Evolutionary conservation across 2,329 filamentous ascomycete species (phyloP).

Genomic region (Penicillium sp.): DNA sequence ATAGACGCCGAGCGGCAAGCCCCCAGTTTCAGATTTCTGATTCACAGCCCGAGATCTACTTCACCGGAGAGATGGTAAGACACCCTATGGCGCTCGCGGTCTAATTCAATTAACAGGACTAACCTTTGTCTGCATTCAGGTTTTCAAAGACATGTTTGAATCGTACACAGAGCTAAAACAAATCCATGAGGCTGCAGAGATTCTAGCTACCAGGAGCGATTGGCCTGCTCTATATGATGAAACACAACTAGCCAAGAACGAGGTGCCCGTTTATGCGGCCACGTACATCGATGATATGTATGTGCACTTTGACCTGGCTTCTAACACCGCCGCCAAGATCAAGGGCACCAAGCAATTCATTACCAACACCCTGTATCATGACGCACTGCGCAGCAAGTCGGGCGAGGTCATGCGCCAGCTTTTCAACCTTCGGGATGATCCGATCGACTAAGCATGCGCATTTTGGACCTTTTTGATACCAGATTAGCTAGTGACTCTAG

Average conservation of each 20-base stretch:
- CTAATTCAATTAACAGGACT: not conserved
- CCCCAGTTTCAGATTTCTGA: conserved; percentile 53
- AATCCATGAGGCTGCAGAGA: conserved; percentile 69
- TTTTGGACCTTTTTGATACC: not conserved
- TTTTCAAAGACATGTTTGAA: conserved; percentile 83
- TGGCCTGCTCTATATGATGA: conserved; percentile 81
- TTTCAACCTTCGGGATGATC: conserved; percentile 75
- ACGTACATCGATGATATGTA: conserved; percentile 91
- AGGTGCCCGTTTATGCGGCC: conserved; percentile 84
- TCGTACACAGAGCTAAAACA: conserved; percentile 75
- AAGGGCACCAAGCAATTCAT: conserved; percentile 78
- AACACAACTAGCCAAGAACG: conserved; percentile 72
- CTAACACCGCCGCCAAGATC: conserved; percentile 74
- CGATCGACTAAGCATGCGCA: conserved; percentile 53
- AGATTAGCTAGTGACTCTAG: not conserved
- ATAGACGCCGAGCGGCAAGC: conserved; percentile 40
- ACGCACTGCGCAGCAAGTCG: conserved; percentile 73
- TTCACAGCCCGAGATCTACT: conserved; percentile 65
- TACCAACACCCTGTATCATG: conserved; percentile 87
- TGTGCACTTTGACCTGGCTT: conserved; percentile 76
- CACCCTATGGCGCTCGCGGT: not conserved
- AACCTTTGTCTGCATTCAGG: conserved; percentile 37
- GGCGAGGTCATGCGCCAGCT: conserved; percentile 78
- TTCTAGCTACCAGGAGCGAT: conserved; percentile 67
- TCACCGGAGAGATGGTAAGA: conserved; percentile 83